Base-by-base conservation (phyloP, 2,329 filamentous ascomycete genomes). In the Thelonectria rubi region DNA sequence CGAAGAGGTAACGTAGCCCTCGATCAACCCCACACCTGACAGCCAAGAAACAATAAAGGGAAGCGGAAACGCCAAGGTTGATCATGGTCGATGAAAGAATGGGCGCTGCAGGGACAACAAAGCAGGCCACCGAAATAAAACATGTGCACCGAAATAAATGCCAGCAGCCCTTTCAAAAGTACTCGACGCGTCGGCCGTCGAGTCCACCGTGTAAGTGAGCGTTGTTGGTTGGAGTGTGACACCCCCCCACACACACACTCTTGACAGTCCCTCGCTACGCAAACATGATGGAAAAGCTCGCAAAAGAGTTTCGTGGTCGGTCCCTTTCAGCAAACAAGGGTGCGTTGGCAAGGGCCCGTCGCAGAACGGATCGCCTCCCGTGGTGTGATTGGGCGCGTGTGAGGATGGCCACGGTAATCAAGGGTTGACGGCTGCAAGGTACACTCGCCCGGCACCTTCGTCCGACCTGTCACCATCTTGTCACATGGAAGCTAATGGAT, bases 391-490 rank as follows among this genome's bases (percentile, higher is more conserved):
- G 9, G 45, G 6, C 15, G 15, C 2, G 14, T 26, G 5, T 8
- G 24, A 24, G 42, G 18, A 10, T 21, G 12, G 11, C 12, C 11
- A 15, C 42, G 18, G 42, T 21, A 21, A 21, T 17, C 45, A 21
- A 14, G 53, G 32, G 53, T 34, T 39, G 26, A 42, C 32, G 2
- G 11, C 53, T 55, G 53, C 53, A 55, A 55, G 52, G 52, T 14
- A 55, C 52, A 43, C 5, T 21, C 20, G 11, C 11, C 42, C 18
- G 42, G 21, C 42, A 7, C 42, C 2, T 5, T 15, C 12, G 15
- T 37, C 34, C 34, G 15, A 14, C 11, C 34, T 37, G 12, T 43
- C 17, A 43, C n/a, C 40, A 45, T 21, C 8, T 20, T 47, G 21
- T 47, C 45, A 47, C 45, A 47, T 47, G 45, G 21, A 26, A 30